A percentile compares a stretch with the other conserved stretches of the same genome.
Conservation (phyloP, 768 basidiomycete species). For the Lanmaoa pseudosensibilis region DNA sequence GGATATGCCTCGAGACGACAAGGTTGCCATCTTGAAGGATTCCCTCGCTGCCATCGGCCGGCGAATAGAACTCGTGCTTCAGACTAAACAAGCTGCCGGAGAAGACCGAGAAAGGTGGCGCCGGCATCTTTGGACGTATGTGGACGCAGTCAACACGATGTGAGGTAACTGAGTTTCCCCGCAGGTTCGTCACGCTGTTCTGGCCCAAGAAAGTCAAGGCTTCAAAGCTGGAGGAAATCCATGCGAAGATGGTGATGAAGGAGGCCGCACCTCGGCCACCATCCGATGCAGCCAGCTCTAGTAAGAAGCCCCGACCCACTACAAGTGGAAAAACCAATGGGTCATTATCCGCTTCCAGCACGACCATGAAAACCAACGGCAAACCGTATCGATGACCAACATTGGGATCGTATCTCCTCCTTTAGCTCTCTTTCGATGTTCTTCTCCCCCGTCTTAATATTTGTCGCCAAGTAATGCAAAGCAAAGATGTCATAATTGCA, state of each 20-base stretch:
- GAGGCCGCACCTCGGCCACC: constrained; percentile 66
- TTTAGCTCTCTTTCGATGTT: constrained; percentile 24
- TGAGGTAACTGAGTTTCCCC: constrained; percentile 7
- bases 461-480: constrained; percentile 26
- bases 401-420: constrained; percentile 11
- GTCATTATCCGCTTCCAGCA: constrained; percentile 42
- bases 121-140: constrained; percentile 95
- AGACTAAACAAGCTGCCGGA: constrained; percentile 71
- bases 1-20: constrained; percentile 92
- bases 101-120: constrained; percentile 87
- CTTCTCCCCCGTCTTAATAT: constrained; percentile 21
- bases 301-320: constrained; percentile 62
- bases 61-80: constrained; percentile 84
- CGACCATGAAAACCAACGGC: constrained; percentile 55
- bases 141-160: constrained; percentile 24
- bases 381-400: constrained; percentile 56
- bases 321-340: constrained; percentile 54
- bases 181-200: constrained; percentile 90
- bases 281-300: constrained; percentile 43
- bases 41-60: constrained; percentile 91
- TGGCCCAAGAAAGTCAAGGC: constrained; percentile 98
- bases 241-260: constrained; percentile 94
- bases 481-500: constrained; percentile 31
- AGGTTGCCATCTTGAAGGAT: constrained; percentile 93
- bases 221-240: constrained; percentile 90